Percentiles rank a stretch among this genome's conserved stretches.
Conservation (phyloP, 495 filamentous ascomycete species). For the Daldinia concentrica region DNA sequence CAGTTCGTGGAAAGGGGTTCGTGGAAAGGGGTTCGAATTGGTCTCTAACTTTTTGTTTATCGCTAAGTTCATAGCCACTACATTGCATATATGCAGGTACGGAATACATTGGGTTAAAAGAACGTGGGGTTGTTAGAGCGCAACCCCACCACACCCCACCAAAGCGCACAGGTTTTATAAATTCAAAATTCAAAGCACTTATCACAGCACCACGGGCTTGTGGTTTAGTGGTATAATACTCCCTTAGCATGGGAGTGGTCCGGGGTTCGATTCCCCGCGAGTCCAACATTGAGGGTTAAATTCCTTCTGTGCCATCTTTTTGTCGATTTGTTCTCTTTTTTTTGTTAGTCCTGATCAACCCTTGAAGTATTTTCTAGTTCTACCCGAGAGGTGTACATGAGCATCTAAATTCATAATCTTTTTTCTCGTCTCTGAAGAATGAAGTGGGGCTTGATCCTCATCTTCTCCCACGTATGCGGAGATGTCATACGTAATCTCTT, state of each 20-base stretch:
- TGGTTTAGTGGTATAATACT: constrained; percentile 46
- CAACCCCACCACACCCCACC: background rate
- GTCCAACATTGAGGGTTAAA: constrained; percentile 45
- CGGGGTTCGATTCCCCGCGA: constrained; percentile 68
- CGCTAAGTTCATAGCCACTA: background rate
- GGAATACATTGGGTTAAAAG: background rate
- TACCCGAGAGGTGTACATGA: no score
- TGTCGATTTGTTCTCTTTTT: background rate
- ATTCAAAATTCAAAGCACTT: background rate
- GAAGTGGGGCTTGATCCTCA: background rate
- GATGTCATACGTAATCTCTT: background rate
- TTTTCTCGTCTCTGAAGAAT: background rate
- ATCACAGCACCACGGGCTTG: constrained; percentile 19
- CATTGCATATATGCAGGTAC: background rate
- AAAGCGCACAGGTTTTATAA: background rate
- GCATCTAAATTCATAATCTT: background rate
- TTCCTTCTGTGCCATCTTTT: constrained; percentile 36
- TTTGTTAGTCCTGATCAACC: no score
- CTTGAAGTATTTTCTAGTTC: no score
- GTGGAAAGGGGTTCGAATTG: background rate
- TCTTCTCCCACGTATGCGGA: no score
- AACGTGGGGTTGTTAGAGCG: background rate
- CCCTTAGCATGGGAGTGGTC: constrained; percentile 59
- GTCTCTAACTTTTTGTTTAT: background rate
- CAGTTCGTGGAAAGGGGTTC: background rate